Evolutionary conservation across 179 eudicot genomes (phyloP).

Genomic region (Beta corolliflora): DNA sequence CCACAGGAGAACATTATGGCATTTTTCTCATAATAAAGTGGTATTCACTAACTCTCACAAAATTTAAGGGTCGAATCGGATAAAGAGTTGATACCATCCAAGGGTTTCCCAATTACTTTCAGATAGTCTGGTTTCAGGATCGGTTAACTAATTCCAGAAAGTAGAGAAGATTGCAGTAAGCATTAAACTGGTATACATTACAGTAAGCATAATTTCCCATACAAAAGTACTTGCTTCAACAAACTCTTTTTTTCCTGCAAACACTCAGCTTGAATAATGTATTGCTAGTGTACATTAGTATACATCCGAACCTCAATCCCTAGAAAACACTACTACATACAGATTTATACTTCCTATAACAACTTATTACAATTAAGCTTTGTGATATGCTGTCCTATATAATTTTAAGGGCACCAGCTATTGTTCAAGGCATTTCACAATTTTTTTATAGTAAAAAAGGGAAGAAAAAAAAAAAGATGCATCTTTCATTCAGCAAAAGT

Average conservation of each 20-base stretch:
- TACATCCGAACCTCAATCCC: conserved; percentile 20
- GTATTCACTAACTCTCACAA: too few relatives aligned
- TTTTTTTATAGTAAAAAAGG: neutral
- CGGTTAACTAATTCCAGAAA: too few relatives aligned
- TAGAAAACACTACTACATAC: neutral
- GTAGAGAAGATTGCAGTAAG: too few relatives aligned
- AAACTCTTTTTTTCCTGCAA: neutral
- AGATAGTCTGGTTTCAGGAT: too few relatives aligned
- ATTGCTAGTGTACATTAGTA: neutral
- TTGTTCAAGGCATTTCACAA: neutral
- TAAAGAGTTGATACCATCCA: too few relatives aligned
- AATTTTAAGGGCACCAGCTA: neutral
- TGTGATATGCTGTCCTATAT: neutral
- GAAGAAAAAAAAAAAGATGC: neutral
- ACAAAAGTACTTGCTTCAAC: neutral
- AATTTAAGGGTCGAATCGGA: too few relatives aligned
- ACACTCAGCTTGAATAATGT: conserved; percentile 4
- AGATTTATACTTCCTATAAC: neutral
- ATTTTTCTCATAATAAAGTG: too few relatives aligned
- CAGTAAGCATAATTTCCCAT: neutral
- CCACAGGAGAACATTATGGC: too few relatives aligned
- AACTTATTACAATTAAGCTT: conserved; percentile 20
- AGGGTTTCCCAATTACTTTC: too few relatives aligned
- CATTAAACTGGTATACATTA: too few relatives aligned
- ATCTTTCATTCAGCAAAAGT: neutral